These are phyloP conservation scores for Sinapis alba DNA, from an alignment of 441 rosid species.

Conservation along the genomic window DNA sequence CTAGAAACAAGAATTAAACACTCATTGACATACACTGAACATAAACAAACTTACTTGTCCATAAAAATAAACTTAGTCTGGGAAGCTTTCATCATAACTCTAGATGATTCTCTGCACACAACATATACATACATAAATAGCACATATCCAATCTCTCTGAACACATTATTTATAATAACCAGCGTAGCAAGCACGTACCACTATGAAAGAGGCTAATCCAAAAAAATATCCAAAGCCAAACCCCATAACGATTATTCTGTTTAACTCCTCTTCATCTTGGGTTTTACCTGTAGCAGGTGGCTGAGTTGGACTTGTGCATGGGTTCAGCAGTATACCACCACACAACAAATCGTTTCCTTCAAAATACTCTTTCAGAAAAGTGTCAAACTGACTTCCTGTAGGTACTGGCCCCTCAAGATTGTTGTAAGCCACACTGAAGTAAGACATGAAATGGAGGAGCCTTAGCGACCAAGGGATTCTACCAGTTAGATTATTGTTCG, in stretches of 20 bases:
- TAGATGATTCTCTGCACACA: not conserved
- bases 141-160: not conserved
- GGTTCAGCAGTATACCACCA: not conserved
- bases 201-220: not conserved
- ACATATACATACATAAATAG: not conserved
- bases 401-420: not conserved
- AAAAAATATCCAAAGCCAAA: not conserved
- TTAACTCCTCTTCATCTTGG: conserved; percentile 1
- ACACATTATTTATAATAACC: not conserved
- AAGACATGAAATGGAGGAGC: not conserved
- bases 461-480: not conserved
- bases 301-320: not conserved
- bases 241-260: not conserved
- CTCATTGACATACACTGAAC: too few relatives aligned
- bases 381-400: not conserved
- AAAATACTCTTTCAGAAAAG: not conserved
- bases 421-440: not conserved
- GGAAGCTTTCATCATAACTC: not conserved
- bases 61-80: too few relatives aligned
- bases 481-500: not conserved
- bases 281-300: not conserved
- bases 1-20: too few relatives aligned
- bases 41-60: too few relatives aligned
- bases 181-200: not conserved
- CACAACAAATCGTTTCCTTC: not conserved